Evolutionary conservation across 768 basidiomycete genomes (phyloP).

Genomic region (Megacollybia marginata): DNA sequence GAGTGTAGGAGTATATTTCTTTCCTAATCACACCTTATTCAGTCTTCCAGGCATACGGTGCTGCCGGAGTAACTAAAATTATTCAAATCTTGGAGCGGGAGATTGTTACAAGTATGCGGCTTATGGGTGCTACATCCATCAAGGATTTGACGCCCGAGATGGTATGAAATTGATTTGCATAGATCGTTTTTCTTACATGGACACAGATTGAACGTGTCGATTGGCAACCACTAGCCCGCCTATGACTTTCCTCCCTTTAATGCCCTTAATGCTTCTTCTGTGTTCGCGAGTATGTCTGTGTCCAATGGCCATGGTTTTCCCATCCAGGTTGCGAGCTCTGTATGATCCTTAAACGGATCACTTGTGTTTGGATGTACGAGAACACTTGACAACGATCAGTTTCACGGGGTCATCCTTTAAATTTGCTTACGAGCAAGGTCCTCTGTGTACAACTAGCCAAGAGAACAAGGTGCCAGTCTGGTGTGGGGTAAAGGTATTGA

Average conservation of each 20-base stretch:
- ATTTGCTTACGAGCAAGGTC: constrained; percentile 58
- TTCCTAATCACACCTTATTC: background rate
- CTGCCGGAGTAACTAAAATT: constrained; percentile 58
- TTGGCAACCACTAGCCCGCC: background rate
- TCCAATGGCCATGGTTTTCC: constrained; percentile 53
- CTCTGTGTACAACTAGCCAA: constrained; percentile 61
- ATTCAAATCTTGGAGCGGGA: constrained; percentile 69
- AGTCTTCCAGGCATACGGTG: constrained; percentile 59
- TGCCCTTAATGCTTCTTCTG: too few relatives aligned
- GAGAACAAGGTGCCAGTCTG: constrained; percentile 65
- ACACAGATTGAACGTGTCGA: background rate
- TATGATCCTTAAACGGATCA: constrained; percentile 49
- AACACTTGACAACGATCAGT: constrained; percentile 32
- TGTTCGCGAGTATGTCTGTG: constrained; percentile 23
- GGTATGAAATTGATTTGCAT: constrained; percentile 28
- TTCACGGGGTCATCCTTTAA: background rate
- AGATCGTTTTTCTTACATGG: background rate
- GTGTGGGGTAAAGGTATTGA: constrained; percentile 59
- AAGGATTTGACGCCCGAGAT: constrained; percentile 67
- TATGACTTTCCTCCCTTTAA: background rate
- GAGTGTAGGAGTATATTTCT: constrained; percentile 37
- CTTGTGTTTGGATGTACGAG: constrained; percentile 67
- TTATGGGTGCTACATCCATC: constrained; percentile 62
- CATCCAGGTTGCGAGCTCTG: constrained; percentile 61
- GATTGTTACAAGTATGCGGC: constrained; percentile 68